phyloP scores from a whole-genome alignment of 345 rosid genomes.

The Abelmoschus esculentus region DNA sequence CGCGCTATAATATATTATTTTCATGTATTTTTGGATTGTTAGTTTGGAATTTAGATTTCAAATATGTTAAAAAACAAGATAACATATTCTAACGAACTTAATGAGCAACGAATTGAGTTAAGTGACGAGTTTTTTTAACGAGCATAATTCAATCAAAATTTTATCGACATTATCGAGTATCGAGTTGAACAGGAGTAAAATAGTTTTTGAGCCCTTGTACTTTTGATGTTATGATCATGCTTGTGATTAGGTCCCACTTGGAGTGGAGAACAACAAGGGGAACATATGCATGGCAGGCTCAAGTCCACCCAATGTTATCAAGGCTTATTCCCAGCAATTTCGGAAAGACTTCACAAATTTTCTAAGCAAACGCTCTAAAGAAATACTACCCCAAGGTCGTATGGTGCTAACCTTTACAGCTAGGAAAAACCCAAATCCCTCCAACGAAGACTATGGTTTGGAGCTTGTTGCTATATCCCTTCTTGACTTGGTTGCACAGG shows the following conservation, averaged over 20 bases:
- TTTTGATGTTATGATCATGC: background rate
- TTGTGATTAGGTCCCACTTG: background rate
- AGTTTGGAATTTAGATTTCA: too few species aligned
- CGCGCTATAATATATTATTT: too few species aligned
- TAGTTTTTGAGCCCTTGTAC: too few species aligned
- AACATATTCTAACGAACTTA: too few species aligned
- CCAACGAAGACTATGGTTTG: background rate
- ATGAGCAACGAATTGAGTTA: too few species aligned
- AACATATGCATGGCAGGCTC: slow-evolving; percentile 21
- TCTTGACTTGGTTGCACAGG: background rate
- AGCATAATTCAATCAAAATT: too few species aligned
- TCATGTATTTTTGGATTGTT: too few species aligned
- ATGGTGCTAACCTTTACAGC: slow-evolving; percentile 20
- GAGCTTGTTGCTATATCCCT: background rate
- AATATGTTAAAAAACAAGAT: too few species aligned
- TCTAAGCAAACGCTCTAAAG: slow-evolving; percentile 32
- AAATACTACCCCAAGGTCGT: slow-evolving; percentile 30
- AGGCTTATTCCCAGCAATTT: slow-evolving; percentile 38
- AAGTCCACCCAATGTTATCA: slow-evolving; percentile 26
- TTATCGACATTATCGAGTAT: too few species aligned
- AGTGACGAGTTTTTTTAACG: too few species aligned
- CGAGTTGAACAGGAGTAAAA: too few species aligned
- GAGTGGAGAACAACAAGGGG: background rate
- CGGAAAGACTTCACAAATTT: slow-evolving; percentile 37
- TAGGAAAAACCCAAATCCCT: background rate